These are phyloP conservation scores for Backusella luteola DNA, from an alignment of 192 early-diverging fungal genomes.

Conservation along the genomic window DNA sequence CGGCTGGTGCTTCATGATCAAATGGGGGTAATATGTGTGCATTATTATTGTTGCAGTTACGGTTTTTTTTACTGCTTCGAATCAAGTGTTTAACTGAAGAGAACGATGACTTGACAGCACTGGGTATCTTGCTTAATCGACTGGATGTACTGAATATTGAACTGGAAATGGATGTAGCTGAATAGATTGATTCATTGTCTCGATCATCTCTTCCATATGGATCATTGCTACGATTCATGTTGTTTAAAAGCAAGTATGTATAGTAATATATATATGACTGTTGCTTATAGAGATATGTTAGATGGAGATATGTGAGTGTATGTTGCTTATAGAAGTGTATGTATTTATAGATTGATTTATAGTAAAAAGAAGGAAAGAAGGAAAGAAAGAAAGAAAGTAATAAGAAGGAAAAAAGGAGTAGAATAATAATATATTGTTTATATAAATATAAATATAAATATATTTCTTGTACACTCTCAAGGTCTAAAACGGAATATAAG, in stretches of 20 bases:
- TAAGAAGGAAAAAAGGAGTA: background rate
- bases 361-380: background rate
- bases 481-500: conserved; percentile 14
- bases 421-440: conserved; percentile 2
- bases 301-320: background rate
- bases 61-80: background rate
- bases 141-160: conserved; percentile 36
- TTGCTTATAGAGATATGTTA: background rate
- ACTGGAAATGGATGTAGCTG: conserved; percentile 28
- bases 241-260: background rate
- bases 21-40: background rate
- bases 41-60: background rate
- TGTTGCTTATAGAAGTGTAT: background rate
- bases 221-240: background rate
- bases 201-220: background rate
- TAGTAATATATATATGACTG: too few species aligned
- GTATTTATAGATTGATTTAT: background rate
- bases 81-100: conserved; percentile 32
- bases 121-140: conserved; percentile 25
- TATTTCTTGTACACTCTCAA: background rate
- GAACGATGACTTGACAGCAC: conserved; percentile 28
- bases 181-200: conserved; percentile 34
- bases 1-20: background rate
- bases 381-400: background rate
- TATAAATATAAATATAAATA: background rate